These are phyloP conservation scores for Phymatotrichopsis omnivora DNA, from an alignment of 2,329 filamentous ascomycete genomes.

Conservation along the genomic window DNA sequence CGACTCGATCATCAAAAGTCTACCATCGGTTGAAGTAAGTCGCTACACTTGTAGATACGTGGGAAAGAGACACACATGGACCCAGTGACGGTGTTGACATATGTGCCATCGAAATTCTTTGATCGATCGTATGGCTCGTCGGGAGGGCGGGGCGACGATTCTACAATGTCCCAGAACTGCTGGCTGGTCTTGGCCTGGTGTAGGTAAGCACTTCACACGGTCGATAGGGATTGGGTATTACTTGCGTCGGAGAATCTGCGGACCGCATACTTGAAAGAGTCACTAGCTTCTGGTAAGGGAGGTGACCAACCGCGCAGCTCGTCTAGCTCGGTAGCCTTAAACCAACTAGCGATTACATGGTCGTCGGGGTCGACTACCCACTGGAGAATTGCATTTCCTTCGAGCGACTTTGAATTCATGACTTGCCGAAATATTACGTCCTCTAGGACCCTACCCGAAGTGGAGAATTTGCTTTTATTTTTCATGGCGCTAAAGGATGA, in stretches of 20 bases:
- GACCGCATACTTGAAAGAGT: conserved; percentile 7
- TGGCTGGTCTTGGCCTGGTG: too few relatives aligned
- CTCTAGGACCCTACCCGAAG: conserved; percentile 4
- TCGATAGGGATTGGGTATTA: too few relatives aligned
- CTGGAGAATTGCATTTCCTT: neutral
- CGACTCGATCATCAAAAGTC: conserved; percentile 9
- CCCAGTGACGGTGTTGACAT: conserved; percentile 9
- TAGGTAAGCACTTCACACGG: too few relatives aligned
- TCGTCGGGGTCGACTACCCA: conserved; percentile 10
- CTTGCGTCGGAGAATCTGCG: conserved; percentile 4
- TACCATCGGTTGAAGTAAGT: neutral
- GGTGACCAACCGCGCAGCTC: neutral
- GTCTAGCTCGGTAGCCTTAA: neutral
- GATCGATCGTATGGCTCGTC: conserved; percentile 9
- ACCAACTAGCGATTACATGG: neutral
- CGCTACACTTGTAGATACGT: neutral
- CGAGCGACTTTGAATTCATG: conserved; percentile 1
- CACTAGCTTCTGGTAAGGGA: conserved; percentile 7
- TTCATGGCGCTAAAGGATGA: conserved; percentile 4
- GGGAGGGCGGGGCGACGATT: conserved; percentile 1
- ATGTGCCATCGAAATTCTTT: conserved; percentile 16
- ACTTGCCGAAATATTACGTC: conserved; percentile 3
- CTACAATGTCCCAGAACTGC: conserved; percentile 8
- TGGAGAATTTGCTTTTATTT: conserved; percentile 7
- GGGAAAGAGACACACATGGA: conserved; percentile 9